Percentiles rank a stretch among this genome's conserved stretches.
phyloP scores from a whole-genome alignment of 1,284 basidiomycete genomes.

The Pascua sp. region DNA sequence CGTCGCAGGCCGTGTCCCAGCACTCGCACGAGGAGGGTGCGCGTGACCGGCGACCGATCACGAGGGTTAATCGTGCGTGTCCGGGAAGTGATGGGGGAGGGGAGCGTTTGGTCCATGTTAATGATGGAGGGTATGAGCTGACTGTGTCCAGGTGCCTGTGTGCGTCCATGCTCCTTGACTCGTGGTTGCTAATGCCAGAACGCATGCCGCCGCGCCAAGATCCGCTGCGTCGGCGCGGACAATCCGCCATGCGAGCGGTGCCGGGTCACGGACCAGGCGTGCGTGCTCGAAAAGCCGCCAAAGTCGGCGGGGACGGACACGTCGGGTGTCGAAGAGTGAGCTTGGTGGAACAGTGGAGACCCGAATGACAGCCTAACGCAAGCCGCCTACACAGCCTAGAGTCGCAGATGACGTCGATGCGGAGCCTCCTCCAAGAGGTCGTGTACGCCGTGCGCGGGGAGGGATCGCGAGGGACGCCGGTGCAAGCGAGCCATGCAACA shows the following conservation, averaged over 20 bases:
- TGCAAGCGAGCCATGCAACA: no score
- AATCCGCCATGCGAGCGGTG: conserved; percentile 82
- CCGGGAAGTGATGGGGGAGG: no score
- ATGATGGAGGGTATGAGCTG: not conserved
- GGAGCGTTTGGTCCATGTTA: no score
- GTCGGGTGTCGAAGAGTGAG: conserved; percentile 69
- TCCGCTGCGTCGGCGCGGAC: conserved; percentile 61
- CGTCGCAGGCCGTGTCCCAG: no score
- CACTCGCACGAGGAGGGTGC: not conserved
- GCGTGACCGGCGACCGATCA: not conserved
- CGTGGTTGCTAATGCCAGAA: conserved; percentile 11
- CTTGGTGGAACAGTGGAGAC: conserved; percentile 20
- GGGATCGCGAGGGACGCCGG: not conserved
- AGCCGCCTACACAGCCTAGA: conserved; percentile 81
- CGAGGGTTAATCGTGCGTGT: conserved; percentile 8
- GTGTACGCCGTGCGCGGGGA: conserved; percentile 48
- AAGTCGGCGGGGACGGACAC: conserved; percentile 31
- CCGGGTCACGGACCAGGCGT: conserved; percentile 71
- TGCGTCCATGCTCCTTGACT: not conserved
- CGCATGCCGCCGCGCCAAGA: conserved; percentile 50
- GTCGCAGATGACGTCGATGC: conserved; percentile 68
- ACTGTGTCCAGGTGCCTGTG: conserved; percentile 7
- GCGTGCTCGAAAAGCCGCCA: conserved; percentile 83
- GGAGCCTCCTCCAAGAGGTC: conserved; percentile 69
- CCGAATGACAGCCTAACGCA: no score